Evolutionary conservation across 495 filamentous ascomycete genomes (phyloP).

Genomic region (Chaetomium fimeti): DNA sequence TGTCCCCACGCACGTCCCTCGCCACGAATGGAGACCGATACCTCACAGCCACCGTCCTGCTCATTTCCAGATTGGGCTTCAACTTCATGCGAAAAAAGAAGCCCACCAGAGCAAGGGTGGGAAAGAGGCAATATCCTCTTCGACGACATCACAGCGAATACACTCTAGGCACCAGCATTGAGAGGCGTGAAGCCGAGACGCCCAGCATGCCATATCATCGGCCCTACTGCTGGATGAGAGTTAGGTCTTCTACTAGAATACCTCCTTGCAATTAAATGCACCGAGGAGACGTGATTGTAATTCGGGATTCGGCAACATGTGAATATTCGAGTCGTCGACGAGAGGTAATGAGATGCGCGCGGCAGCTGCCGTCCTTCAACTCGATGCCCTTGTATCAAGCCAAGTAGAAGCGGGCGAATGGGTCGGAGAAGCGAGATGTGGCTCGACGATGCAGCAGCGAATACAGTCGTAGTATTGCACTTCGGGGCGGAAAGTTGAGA

Average conservation of each 20-base stretch:
- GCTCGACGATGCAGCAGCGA: neutral
- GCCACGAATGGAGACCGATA: slow-evolving; percentile 5
- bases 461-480: neutral
- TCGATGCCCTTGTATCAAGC: neutral
- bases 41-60: slow-evolving; percentile 15
- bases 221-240: too few relatives aligned
- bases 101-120: neutral
- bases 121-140: neutral
- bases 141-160: neutral
- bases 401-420: neutral
- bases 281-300: neutral
- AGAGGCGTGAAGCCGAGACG: neutral
- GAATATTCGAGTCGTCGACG: neutral
- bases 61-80: slow-evolving; percentile 2
- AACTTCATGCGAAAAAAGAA: neutral
- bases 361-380: neutral
- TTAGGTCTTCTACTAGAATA: too few relatives aligned
- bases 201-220: neutral
- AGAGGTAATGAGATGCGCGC: too few relatives aligned
- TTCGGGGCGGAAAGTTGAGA: neutral
- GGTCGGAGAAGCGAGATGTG: neutral
- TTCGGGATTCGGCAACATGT: neutral
- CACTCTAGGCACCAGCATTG: neutral
- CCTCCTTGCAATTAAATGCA: neutral
- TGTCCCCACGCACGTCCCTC: slow-evolving; percentile 2